Percentiles rank a stretch among this genome's conserved stretches.
Conservation (phyloP, 2,329 filamentous ascomycete genomes). For the Nannizziopsis barbatae region DNA sequence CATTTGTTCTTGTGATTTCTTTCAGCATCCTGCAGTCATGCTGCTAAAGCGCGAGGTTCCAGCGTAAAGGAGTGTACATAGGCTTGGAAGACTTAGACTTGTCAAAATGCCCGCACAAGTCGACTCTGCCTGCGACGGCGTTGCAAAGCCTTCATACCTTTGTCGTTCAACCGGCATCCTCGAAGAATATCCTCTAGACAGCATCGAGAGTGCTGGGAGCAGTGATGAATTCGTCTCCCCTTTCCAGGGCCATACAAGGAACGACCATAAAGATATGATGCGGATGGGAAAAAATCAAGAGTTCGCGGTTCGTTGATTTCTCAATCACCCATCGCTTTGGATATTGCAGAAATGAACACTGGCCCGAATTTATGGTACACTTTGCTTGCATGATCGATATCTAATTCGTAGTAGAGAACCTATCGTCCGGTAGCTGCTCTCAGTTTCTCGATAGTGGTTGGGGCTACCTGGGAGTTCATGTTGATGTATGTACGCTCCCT, state of each 20-base stretch:
- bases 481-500: constrained; percentile 20
- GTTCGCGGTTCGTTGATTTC: constrained; percentile 20
- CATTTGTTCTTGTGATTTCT: no score
- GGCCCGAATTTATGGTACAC: no score
- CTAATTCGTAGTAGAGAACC: constrained; percentile 20
- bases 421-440: constrained; percentile 26
- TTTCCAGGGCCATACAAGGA: constrained; percentile 13
- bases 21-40: no score
- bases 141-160: constrained; percentile 1
- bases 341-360: neutral
- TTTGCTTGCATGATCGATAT: constrained; percentile 1
- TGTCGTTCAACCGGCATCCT: neutral
- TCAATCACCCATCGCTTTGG: neutral
- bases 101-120: constrained; percentile 2
- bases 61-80: no score
- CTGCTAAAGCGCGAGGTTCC: no score
- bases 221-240: constrained; percentile 4
- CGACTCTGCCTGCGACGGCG: neutral
- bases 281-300: constrained; percentile 27
- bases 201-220: constrained; percentile 1
- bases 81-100: neutral
- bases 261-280: constrained; percentile 26
- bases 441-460: constrained; percentile 27
- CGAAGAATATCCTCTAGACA: constrained; percentile 6
- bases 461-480: constrained; percentile 29